These are phyloP conservation scores for Anisogramma anomala DNA, from an alignment of 2,329 filamentous ascomycete species.

Conservation along the genomic window DNA sequence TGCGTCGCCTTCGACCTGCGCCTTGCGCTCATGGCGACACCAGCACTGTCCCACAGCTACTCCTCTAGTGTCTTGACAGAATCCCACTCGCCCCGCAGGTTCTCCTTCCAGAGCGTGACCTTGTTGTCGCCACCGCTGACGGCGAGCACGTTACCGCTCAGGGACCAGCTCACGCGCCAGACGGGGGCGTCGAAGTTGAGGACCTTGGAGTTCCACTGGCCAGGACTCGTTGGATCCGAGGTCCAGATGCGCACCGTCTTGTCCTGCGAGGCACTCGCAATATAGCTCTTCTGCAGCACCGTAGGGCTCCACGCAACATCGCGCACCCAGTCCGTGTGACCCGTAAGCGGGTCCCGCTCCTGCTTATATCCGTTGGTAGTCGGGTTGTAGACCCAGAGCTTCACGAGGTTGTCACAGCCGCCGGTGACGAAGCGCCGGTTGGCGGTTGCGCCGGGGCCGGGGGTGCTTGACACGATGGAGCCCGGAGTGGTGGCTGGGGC, in stretches of 20 bases:
- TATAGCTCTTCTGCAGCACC: conserved; percentile 90
- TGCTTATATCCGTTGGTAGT: conserved; percentile 50
- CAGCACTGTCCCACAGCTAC: conserved; percentile 30
- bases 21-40: neutral
- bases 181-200: conserved; percentile 80
- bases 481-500: conserved; percentile 76
- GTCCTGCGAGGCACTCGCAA: conserved; percentile 89
- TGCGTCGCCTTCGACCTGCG: neutral
- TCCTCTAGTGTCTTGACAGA: conserved; percentile 94
- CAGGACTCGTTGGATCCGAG: conserved; percentile 51
- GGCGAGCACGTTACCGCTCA: conserved; percentile 91
- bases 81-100: conserved; percentile 92
- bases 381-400: conserved; percentile 77
- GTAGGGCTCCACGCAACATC: conserved; percentile 97
- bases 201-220: conserved; percentile 74
- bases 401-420: conserved; percentile 84
- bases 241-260: conserved; percentile 98
- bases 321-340: conserved; percentile 92
- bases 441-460: conserved; percentile 46
- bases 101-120: conserved; percentile 97
- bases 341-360: conserved; percentile 54
- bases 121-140: conserved; percentile 93
- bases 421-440: conserved; percentile 85
- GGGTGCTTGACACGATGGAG: conserved; percentile 65
- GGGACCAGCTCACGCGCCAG: conserved; percentile 96